Evolutionary conservation across 345 rosid genomes (phyloP), one percentile per base, ranked within the genome.

Genomic region (Arabis hirsuta): DNA sequence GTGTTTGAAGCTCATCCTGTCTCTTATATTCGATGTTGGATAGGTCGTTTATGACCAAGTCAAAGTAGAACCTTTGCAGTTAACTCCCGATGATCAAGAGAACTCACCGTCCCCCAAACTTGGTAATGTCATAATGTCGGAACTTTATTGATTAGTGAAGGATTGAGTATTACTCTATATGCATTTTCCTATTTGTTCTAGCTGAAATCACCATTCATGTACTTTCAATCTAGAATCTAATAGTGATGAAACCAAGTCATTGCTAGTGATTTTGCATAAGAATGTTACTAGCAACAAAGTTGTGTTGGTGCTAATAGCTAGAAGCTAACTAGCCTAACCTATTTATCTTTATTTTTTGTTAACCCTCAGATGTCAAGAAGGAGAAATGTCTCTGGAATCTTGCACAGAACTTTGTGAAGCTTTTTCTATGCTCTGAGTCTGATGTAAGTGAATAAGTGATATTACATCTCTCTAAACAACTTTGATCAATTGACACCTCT

Each of bases 351-450:
- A 7, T 57, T 39, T 1, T 31, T 19, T 41, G 12, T 63, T 55
- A 32, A 34, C 38, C 45, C 58, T 34, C 73, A 86, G 93, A 86
- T 26, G 78, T 24, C 81, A 87, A 80, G 81, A 87, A 83, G 58
- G 96, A 87, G 77, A 91, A 85, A 56, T 84, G 93, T 43, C 76
- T 89, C 8, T 83, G 88, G 83, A 76, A 76, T 70, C 91, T 89
- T 66, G 75, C 96, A 14, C 90, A 86, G 81, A 91, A 83, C 82
- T 87, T 89, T 55, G 80, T 85, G 77, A 89, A 91, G 88, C 96
- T 91, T 71, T 89, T 89, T 77, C 87, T 91, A 53, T 89, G 90
- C 74, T 86, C 90, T 19, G 80, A 81, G 73, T 86, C 90, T 19
- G 80, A 81, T 71, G 97, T 89, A 84, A 84, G 97, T 67, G 16